A percentile compares a stretch with the other conserved stretches of the same genome.
Evolutionary conservation across 768 basidiomycete species (phyloP).

Genomic region (Tulasnella sp.): DNA sequence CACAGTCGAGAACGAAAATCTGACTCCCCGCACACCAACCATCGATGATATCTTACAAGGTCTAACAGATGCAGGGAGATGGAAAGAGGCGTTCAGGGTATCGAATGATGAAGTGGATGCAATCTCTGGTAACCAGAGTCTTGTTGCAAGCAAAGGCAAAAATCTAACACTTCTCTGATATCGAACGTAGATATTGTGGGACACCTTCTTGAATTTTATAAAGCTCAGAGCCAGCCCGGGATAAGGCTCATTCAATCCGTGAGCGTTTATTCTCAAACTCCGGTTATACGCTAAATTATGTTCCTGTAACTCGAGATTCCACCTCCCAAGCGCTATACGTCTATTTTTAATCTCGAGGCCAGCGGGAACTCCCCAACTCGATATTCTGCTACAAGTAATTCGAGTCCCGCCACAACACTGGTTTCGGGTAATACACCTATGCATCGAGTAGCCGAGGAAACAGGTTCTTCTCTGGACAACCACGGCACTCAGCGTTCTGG

Average conservation of each 20-base stretch:
- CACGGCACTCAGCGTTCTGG: constrained; percentile 9
- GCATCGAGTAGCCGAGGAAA: constrained; percentile 10
- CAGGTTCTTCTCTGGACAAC: too few species aligned
- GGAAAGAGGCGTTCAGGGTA: too few species aligned
- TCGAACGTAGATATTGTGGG: constrained; percentile 41
- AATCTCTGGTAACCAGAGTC: too few species aligned
- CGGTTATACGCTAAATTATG: neutral
- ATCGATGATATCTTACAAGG: too few species aligned
- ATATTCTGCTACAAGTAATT: constrained; percentile 10
- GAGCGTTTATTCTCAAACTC: constrained; percentile 37
- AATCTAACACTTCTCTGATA: neutral
- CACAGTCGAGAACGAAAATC: too few species aligned
- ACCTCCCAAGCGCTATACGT: constrained; percentile 20
- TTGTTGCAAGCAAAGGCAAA: neutral
- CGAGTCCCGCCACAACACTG: constrained; percentile 9
- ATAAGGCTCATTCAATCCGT: constrained; percentile 40
- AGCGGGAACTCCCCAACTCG: neutral
- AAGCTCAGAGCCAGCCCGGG: constrained; percentile 17
- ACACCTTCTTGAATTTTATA: constrained; percentile 61
- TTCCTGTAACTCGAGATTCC: constrained; percentile 20
- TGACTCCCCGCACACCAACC: too few species aligned
- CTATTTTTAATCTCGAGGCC: constrained; percentile 20
- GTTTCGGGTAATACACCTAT: constrained; percentile 9
- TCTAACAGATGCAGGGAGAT: too few species aligned
- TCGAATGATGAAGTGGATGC: too few species aligned